phyloP scores from a whole-genome alignment of 2,329 filamentous ascomycete species.

The Beauveria bassiana region DNA sequence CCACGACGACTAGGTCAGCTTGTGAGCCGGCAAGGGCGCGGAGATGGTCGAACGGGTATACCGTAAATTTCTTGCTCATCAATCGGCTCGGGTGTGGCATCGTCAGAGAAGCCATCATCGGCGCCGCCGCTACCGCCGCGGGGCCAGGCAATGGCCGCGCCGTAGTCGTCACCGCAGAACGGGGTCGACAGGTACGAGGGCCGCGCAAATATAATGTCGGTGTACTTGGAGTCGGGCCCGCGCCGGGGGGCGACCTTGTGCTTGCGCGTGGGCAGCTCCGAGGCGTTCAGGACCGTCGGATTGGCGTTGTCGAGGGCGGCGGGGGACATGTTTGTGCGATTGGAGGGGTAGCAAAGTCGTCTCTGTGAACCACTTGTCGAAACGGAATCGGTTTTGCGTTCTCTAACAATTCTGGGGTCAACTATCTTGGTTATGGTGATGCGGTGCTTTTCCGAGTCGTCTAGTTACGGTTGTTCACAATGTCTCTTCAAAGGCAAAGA shows the following conservation, averaged over 20 bases:
- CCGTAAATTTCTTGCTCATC: conserved; percentile 91
- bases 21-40: neutral
- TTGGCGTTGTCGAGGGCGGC: conserved; percentile 66
- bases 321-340: conserved; percentile 18
- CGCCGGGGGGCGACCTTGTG: conserved; percentile 38
- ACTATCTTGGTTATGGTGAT: neutral
- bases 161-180: conserved; percentile 25
- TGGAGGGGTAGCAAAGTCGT: neutral
- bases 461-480: neutral
- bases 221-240: conserved; percentile 40
- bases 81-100: conserved; percentile 68
- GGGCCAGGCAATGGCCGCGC: conserved; percentile 18
- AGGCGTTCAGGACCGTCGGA: conserved; percentile 81
- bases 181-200: conserved; percentile 35
- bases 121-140: conserved; percentile 30
- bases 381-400: neutral
- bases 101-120: conserved; percentile 45
- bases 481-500: neutral
- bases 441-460: neutral
- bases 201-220: conserved; percentile 38
- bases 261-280: conserved; percentile 77
- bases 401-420: too few species aligned
- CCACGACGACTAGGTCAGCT: neutral
- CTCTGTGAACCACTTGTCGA: too few species aligned
- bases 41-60: neutral